These are phyloP conservation scores for Turritis glabra DNA, from an alignment of 345 rosid species.

Conservation along the genomic window DNA sequence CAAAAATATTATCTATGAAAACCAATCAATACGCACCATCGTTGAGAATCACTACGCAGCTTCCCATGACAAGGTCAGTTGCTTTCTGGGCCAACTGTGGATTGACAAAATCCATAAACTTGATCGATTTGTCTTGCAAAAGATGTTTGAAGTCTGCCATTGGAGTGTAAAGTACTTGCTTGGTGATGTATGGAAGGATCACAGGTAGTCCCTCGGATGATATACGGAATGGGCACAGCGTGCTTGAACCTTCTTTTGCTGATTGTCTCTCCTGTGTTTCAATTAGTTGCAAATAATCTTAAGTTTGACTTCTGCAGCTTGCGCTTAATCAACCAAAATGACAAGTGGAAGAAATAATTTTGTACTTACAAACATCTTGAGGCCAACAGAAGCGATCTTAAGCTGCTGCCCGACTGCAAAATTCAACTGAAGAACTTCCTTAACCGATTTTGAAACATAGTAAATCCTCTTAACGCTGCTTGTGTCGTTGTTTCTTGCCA, in stretches of 20 bases:
- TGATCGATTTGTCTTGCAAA: slow-evolving; percentile 76
- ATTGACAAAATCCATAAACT: slow-evolving; percentile 75
- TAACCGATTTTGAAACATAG: slow-evolving; percentile 86
- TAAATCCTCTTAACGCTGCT: slow-evolving; percentile 87
- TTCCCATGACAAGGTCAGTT: slow-evolving; percentile 70
- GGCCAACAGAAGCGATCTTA: slow-evolving; percentile 91
- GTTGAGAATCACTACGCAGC: slow-evolving; percentile 71
- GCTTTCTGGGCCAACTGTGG: slow-evolving; percentile 67
- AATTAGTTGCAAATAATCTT: background rate
- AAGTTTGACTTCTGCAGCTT: background rate
- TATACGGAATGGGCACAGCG: slow-evolving; percentile 82
- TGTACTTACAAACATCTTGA: slow-evolving; percentile 94
- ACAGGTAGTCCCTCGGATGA: slow-evolving; percentile 95
- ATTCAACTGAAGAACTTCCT: slow-evolving; percentile 79
- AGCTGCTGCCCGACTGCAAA: slow-evolving; percentile 85
- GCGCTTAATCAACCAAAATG: background rate
- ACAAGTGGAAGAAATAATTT: background rate
- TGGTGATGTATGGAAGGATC: slow-evolving; percentile 85
- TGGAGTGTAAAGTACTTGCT: slow-evolving; percentile 69
- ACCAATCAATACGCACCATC: slow-evolving; percentile 48
- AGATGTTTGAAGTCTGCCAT: slow-evolving; percentile 78
- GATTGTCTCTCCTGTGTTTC: slow-evolving; percentile 75
- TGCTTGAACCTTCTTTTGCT: slow-evolving; percentile 69
- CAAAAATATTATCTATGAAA: background rate
- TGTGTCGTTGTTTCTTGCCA: slow-evolving; percentile 73